These are phyloP conservation scores for Arthroderma sp. DNA, from an alignment of 2,329 filamentous ascomycete genomes.

Conservation along the genomic window DNA sequence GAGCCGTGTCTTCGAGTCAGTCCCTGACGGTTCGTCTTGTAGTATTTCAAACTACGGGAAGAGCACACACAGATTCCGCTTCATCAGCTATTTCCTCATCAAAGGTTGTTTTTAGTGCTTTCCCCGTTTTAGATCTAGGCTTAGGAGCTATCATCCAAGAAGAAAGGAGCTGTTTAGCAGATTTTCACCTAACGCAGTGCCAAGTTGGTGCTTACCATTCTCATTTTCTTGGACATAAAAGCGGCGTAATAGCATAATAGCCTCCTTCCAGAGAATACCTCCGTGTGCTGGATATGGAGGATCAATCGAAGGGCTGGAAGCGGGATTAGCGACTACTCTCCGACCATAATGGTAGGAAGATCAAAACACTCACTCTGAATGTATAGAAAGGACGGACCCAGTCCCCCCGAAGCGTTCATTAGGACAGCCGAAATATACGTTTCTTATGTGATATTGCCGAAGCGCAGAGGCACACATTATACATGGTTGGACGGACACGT, in stretches of 20 bases:
- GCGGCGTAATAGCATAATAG: conserved; percentile 77
- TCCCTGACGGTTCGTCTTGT: background rate
- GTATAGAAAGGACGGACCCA: conserved; percentile 80
- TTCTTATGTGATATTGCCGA: conserved; percentile 72
- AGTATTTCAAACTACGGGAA: background rate
- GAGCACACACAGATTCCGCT: background rate
- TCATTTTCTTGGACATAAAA: conserved; percentile 99
- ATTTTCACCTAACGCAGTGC: background rate
- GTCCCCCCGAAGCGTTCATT: conserved; percentile 97
- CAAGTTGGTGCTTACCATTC: conserved; percentile 42
- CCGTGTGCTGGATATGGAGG: conserved; percentile 69
- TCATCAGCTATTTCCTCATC: conserved; percentile 34
- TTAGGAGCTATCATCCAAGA: conserved; percentile 39
- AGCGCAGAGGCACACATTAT: conserved; percentile 96
- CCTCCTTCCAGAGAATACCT: conserved; percentile 80
- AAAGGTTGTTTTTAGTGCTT: conserved; percentile 39
- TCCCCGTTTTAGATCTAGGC: conserved; percentile 50
- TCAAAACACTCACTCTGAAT: conserved; percentile 45
- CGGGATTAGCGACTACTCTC: background rate
- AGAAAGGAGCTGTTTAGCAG: background rate
- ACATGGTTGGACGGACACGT: conserved; percentile 96
- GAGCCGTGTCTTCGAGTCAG: background rate
- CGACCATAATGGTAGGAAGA: background rate
- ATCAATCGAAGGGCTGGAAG: conserved; percentile 55
- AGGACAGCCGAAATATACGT: conserved; percentile 86